Base-by-base conservation (phyloP, 306 rosid species). In the Cicer arietinum region DNA sequence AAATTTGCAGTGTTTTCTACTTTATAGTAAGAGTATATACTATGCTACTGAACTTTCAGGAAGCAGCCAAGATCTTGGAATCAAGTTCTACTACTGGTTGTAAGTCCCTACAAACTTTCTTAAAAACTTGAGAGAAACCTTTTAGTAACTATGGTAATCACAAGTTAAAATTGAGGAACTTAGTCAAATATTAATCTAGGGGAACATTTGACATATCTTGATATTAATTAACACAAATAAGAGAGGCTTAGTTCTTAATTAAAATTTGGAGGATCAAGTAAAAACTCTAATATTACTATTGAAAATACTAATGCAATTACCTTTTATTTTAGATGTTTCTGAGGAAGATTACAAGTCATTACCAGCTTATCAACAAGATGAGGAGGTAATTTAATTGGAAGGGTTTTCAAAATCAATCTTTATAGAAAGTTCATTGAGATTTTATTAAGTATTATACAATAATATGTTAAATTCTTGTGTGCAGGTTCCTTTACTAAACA, bases 281-380 rank as follows among this genome's bases (percentile, higher is more conserved):
- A 50, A 66, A 46, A 30, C 66, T 65, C 10, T 25, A 20, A 12
- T 63, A 76, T 73, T 18, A 16, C 2, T 54, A 7, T 69, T 70
- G 30, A 6, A 44, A 44, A 46, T 17, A 46, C n/a, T 18, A 7
- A 71, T 73, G 37, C 51, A 10, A 57, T 47, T 20, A 62, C 18
- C 67, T 41, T 78, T 59, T 71, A 68, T 37, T 83, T 66, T 86
- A 85, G 89, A 87, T 44, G 90, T 62, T 50, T 85, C 89, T 25
- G 77, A 65, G 10, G 87, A 79, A 82, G 92, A 87, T 41, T 91
- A 91, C 74, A 89, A 79, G 56, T 62, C 89, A 43, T 76, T 91
- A 69, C 90, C 92, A 52, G 60, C 81, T 70, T 62, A 80, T 82
- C 37, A 37, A n/a, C 85, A 69, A n/a, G 97, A 91, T 30, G 94